phyloP scores from a whole-genome alignment of 2,329 filamentous ascomycete genomes.

The Grosmannia huntii region DNA sequence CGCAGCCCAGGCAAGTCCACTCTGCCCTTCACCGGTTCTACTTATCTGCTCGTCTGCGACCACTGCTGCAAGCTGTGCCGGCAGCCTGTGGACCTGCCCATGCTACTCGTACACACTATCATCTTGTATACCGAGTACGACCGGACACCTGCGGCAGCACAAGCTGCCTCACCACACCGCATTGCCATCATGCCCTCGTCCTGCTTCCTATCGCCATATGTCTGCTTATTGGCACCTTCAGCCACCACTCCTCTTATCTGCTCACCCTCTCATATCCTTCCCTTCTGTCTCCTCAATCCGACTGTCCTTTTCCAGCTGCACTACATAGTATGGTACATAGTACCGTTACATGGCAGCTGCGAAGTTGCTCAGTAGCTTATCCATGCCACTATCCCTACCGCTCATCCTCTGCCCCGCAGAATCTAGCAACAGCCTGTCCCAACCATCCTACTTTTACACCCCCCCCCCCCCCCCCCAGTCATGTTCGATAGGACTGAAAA shows the following conservation, averaged over 20 bases:
- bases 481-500: slow-evolving; percentile 1
- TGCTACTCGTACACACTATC: background rate
- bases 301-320: background rate
- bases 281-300: background rate
- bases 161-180: background rate
- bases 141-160: background rate
- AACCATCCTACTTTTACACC: background rate
- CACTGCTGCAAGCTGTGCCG: background rate
- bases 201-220: background rate
- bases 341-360: background rate
- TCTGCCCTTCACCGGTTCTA: background rate
- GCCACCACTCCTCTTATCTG: slow-evolving; percentile 1
- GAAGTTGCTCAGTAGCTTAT: background rate
- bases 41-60: background rate
- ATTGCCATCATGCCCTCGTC: background rate
- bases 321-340: too few species aligned
- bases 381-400: background rate
- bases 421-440: background rate
- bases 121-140: too few species aligned
- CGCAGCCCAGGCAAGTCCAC: background rate
- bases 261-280: background rate
- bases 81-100: background rate
- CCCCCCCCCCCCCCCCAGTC: background rate
- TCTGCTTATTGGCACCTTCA: background rate
- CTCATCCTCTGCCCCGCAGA: background rate